These are phyloP conservation scores for Dothiorella sarmentorum DNA, from an alignment of 2,329 filamentous ascomycete species.

Conservation along the genomic window DNA sequence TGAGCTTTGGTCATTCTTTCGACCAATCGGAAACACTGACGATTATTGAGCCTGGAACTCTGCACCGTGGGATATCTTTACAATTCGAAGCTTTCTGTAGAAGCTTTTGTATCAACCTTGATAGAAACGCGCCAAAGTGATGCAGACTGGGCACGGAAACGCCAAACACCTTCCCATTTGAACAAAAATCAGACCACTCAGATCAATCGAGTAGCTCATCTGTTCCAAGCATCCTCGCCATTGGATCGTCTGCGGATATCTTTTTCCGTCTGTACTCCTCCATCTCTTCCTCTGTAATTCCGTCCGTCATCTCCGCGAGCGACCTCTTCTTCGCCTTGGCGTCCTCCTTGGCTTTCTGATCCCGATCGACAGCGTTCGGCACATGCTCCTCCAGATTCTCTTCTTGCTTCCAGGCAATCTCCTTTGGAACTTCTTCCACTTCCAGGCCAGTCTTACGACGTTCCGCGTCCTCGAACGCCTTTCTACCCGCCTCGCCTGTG, in stretches of 20 bases:
- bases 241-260: conserved; percentile 74
- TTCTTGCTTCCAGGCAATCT: conserved; percentile 43
- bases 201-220: conserved; percentile 55
- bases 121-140: background rate
- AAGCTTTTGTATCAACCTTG: background rate
- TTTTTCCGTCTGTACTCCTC: conserved; percentile 79
- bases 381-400: conserved; percentile 40
- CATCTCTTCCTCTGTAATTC: conserved; percentile 77
- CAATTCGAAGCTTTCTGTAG: background rate
- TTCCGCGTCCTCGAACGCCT: conserved; percentile 75
- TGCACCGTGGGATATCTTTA: background rate
- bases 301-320: conserved; percentile 72
- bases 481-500: conserved; percentile 83
- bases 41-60: background rate
- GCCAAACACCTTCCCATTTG: background rate
- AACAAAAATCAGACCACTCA: background rate
- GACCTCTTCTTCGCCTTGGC: conserved; percentile 64
- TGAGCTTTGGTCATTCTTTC: background rate
- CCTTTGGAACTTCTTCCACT: conserved; percentile 40
- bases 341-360: conserved; percentile 38
- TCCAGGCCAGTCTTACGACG: conserved; percentile 50
- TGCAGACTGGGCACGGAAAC: background rate
- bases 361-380: conserved; percentile 42
- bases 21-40: background rate
- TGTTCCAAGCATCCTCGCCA: conserved; percentile 75